phyloP scores from a whole-genome alignment of 2,329 filamentous ascomycete species.

The Aureobasidium lini region DNA sequence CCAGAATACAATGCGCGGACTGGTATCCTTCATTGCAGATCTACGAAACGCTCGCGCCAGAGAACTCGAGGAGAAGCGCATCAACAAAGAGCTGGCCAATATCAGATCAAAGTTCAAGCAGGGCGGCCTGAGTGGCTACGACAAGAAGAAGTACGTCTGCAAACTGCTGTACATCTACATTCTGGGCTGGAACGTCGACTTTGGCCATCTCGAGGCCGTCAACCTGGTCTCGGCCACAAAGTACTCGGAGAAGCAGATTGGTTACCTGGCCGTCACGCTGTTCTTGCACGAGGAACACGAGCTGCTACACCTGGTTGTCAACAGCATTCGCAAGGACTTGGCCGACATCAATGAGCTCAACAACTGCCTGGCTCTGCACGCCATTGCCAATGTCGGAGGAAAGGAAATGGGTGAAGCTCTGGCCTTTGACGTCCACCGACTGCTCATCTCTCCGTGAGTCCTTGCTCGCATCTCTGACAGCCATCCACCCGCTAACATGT shows the following conservation, averaged over 20 bases:
- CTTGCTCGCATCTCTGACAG: not conserved
- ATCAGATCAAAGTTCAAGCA: conserved; percentile 97
- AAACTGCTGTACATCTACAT: conserved; percentile 99
- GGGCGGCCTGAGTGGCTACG: conserved; percentile 80
- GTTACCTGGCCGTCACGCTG: conserved; percentile 92
- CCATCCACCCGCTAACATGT: not conserved
- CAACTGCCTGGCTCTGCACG: conserved; percentile 93
- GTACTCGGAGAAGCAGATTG: conserved; percentile 99
- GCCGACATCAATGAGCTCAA: conserved; percentile 93
- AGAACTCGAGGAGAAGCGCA: conserved; percentile 96
- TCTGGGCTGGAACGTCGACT: conserved; percentile 97
- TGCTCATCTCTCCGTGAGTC: conserved; percentile 87
- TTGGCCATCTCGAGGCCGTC: conserved; percentile 95
- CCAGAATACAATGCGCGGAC: conserved; percentile 46
- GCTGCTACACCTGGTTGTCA: conserved; percentile 89
- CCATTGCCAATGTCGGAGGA: conserved; percentile 94
- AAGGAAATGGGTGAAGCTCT: conserved; percentile 96
- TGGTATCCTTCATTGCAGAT: conserved; percentile 98
- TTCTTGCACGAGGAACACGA: conserved; percentile 98
- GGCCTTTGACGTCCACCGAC: conserved; percentile 81
- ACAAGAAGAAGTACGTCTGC: conserved; percentile 99
- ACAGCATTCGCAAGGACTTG: conserved; percentile 95
- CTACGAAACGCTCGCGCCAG: conserved; percentile 88
- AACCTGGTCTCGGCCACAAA: conserved; percentile 95
- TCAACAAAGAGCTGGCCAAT: conserved; percentile 98